phyloP scores from a whole-genome alignment of 306 rosid genomes.

The Alnus glutinosa region DNA sequence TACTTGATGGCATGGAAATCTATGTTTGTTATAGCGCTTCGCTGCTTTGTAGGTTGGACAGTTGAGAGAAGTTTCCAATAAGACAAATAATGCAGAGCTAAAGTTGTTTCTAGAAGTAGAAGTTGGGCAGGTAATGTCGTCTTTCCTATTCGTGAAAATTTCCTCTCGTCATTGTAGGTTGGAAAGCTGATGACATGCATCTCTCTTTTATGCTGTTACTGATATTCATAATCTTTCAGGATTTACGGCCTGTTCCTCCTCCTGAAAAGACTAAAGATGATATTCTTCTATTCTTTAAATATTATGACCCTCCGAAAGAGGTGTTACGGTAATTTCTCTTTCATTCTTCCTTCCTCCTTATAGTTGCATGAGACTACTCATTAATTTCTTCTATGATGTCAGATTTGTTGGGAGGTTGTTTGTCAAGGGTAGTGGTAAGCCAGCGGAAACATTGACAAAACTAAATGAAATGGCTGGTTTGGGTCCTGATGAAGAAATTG shows the following conservation, averaged over 20 bases:
- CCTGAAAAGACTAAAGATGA: conserved; percentile 5
- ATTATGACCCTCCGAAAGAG: conserved; percentile 19
- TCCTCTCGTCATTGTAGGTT: background rate
- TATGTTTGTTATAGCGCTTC: background rate
- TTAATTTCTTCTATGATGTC: conserved; percentile 11
- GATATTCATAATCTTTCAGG: conserved; percentile 27
- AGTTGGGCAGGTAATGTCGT: conserved; percentile 38
- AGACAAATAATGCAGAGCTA: conserved; percentile 36
- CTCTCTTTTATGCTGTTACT: conserved; percentile 1
- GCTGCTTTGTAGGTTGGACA: conserved; percentile 44
- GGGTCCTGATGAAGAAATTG: conserved; percentile 53
- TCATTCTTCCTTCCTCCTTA: background rate
- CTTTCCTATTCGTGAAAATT: background rate
- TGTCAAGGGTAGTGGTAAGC: conserved; percentile 50
- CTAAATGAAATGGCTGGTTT: conserved; percentile 59
- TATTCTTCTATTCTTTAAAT: conserved; percentile 2
- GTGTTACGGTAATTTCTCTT: conserved; percentile 36
- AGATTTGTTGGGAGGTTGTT: conserved; percentile 48
- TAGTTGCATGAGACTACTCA: background rate
- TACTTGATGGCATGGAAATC: background rate
- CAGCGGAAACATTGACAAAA: conserved; percentile 41
- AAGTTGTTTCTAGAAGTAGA: conserved; percentile 49
- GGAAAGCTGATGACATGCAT: background rate
- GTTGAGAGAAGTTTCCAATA: conserved; percentile 44
- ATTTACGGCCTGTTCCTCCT: conserved; percentile 6